phyloP scores from a whole-genome alignment of 1,284 basidiomycete species.

The Leucoagaricus sp. region DNA sequence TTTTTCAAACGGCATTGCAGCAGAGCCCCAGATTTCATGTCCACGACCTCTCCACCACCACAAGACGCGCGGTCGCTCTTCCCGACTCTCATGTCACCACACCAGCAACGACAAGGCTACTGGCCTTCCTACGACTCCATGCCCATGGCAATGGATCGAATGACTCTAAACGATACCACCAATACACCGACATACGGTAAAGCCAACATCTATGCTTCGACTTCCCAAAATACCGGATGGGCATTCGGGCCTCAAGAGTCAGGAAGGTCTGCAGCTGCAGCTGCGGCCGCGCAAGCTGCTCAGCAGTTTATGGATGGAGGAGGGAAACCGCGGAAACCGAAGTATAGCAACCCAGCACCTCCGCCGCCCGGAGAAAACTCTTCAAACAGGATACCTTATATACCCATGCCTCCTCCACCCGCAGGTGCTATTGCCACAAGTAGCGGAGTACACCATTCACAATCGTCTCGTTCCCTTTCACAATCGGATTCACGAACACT shows the following conservation, averaged over 20 bases:
- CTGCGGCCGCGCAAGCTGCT: constrained; percentile 4
- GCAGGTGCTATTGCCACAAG: constrained; percentile 24
- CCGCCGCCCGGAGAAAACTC: constrained; percentile 20
- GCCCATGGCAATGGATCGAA: constrained; percentile 28
- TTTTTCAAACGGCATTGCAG: too few relatives aligned
- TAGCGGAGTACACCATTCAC: background rate
- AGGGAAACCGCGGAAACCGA: background rate
- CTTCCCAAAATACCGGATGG: background rate
- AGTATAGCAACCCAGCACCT: constrained; percentile 2
- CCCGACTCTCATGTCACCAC: constrained; percentile 66
- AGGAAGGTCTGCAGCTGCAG: constrained; percentile 3
- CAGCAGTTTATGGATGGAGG: constrained; percentile 3
- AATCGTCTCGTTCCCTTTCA: background rate
- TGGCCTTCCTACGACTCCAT: constrained; percentile 44
- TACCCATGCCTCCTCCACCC: constrained; percentile 29
- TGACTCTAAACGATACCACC: constrained; percentile 17
- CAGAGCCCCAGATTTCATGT: constrained; percentile 44
- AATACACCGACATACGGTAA: constrained; percentile 20
- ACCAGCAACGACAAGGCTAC: constrained; percentile 72
- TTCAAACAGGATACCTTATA: constrained; percentile 19
- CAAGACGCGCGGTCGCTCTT: constrained; percentile 49
- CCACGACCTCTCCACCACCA: constrained; percentile 62
- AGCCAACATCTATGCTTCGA: background rate
- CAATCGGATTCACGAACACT: too few relatives aligned
- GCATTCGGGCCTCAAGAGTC: background rate